Conservation (phyloP, 768 basidiomycete species). For the Xerocomus brunneocitrinus region DNA sequence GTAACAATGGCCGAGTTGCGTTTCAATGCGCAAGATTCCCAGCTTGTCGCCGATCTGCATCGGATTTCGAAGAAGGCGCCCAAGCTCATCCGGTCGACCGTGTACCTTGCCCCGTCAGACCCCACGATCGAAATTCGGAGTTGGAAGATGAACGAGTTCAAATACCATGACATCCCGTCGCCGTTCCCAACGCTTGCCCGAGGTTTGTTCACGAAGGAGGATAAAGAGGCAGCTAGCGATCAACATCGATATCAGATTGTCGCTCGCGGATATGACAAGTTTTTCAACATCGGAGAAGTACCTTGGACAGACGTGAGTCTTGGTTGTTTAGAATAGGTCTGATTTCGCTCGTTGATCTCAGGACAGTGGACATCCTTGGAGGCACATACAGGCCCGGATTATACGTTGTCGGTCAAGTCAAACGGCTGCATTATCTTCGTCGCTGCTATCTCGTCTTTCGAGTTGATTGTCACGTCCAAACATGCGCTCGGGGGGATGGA, state of each 20-base stretch:
- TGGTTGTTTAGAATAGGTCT: background rate
- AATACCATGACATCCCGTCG: constrained; percentile 83
- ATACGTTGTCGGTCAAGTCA: constrained; percentile 85
- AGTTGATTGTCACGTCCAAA: constrained; percentile 86
- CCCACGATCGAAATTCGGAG: constrained; percentile 57
- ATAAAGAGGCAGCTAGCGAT: constrained; percentile 27
- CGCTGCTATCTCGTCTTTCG: constrained; percentile 68
- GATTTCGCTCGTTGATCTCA: background rate
- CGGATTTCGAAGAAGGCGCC: constrained; percentile 49
- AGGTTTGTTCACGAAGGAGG: constrained; percentile 74
- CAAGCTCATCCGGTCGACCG: constrained; percentile 60
- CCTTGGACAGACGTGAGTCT: constrained; percentile 84
- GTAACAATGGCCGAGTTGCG: constrained; percentile 19
- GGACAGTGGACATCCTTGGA: constrained; percentile 72
- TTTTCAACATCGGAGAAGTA: constrained; percentile 96
- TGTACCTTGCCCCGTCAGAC: constrained; percentile 55
- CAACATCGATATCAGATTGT: constrained; percentile 59
- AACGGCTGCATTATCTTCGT: constrained; percentile 98
- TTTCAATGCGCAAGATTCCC: constrained; percentile 44
- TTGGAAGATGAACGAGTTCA: constrained; percentile 99
- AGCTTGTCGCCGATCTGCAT: constrained; percentile 54
- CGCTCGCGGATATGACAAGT: constrained; percentile 94
- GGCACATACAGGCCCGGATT: constrained; percentile 66
- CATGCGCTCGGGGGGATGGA: constrained; percentile 71
- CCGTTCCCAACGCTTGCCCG: constrained; percentile 95